Conservation (phyloP, 768 basidiomycete species). For the Holtermannia corniformis region DNA sequence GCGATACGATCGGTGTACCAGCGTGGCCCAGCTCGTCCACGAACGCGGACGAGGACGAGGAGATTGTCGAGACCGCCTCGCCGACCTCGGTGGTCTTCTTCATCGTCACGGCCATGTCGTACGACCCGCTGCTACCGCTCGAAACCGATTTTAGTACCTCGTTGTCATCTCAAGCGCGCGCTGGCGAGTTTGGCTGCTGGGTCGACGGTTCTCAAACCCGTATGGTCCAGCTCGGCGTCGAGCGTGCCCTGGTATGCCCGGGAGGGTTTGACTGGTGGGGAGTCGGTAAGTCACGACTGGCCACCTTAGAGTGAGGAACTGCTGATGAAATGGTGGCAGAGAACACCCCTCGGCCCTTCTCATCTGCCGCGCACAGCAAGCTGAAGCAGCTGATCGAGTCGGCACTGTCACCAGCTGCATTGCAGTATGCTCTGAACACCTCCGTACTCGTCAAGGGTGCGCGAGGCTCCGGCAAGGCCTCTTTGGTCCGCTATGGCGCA, state of each 20-base stretch:
- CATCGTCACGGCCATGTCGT: slow-evolving; percentile 64
- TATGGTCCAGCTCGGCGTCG: slow-evolving; percentile 69
- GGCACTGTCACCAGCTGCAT: slow-evolving; percentile 50
- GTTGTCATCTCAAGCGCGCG: slow-evolving; percentile 45
- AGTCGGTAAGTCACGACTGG: slow-evolving; percentile 45
- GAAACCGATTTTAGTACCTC: slow-evolving; percentile 40
- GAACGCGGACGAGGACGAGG: slow-evolving; percentile 65
- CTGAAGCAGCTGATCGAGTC: slow-evolving; percentile 56
- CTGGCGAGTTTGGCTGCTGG: slow-evolving; percentile 75
- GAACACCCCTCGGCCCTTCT: slow-evolving; percentile 8
- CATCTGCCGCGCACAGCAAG: slow-evolving; percentile 42
- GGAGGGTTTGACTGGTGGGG: slow-evolving; percentile 46
- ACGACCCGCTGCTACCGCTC: slow-evolving; percentile 47
- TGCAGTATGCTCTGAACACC: slow-evolving; percentile 56
- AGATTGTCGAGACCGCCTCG: slow-evolving; percentile 65
- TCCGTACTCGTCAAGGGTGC: slow-evolving; percentile 70
- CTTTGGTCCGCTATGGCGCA: slow-evolving; percentile 46
- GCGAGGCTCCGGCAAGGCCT: slow-evolving; percentile 72
- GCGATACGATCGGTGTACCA: slow-evolving; percentile 35
- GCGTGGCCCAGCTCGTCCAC: slow-evolving; percentile 16
- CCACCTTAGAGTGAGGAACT: background rate
- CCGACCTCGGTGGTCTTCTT: slow-evolving; percentile 60
- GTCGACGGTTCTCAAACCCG: slow-evolving; percentile 64
- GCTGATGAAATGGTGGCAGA: slow-evolving; percentile 1
- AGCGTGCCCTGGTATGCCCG: slow-evolving; percentile 54